These are phyloP conservation scores for Shiraia bambusicola DNA, from an alignment of 2,329 filamentous ascomycete species.

Conservation along the genomic window DNA sequence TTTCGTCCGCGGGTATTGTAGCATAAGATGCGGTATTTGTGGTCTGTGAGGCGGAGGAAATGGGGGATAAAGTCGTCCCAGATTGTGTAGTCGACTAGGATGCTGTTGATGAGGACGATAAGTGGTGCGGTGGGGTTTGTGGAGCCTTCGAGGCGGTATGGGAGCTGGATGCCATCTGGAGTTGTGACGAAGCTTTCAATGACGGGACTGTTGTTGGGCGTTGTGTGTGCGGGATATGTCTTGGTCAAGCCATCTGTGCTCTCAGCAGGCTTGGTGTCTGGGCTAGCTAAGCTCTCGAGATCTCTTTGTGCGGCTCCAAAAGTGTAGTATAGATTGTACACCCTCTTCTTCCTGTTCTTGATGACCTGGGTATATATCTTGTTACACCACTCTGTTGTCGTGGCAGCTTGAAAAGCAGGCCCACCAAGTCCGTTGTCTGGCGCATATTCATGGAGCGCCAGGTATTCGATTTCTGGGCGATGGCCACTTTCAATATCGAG, in stretches of 20 bases:
- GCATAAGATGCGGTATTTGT: slow-evolving; percentile 71
- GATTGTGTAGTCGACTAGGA: slow-evolving; percentile 75
- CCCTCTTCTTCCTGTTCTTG: slow-evolving; percentile 57
- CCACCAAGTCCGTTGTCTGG: slow-evolving; percentile 67
- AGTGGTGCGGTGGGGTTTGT: slow-evolving; percentile 66
- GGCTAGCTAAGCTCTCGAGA: slow-evolving; percentile 57
- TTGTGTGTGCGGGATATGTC: slow-evolving; percentile 52
- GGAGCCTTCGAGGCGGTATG: slow-evolving; percentile 76
- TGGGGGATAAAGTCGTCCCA: slow-evolving; percentile 73
- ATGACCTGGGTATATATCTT: slow-evolving; percentile 63
- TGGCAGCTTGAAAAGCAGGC: slow-evolving; percentile 63
- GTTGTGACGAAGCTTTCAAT: slow-evolving; percentile 70
- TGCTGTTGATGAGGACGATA: slow-evolving; percentile 76
- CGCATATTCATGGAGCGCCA: slow-evolving; percentile 73
- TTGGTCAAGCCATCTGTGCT: slow-evolving; percentile 58
- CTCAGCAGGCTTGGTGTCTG: slow-evolving; percentile 50
- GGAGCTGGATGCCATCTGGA: slow-evolving; percentile 66
- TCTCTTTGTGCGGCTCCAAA: slow-evolving; percentile 76
- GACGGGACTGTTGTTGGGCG: slow-evolving; percentile 45
- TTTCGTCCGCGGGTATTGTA: slow-evolving; percentile 75
- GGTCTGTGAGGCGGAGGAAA: slow-evolving; percentile 56
- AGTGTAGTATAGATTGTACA: slow-evolving; percentile 74
- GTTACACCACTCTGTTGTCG: slow-evolving; percentile 61
- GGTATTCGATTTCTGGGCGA: slow-evolving; percentile 51
- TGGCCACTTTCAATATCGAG: slow-evolving; percentile 48